phyloP scores from a whole-genome alignment of 2,329 filamentous ascomycete genomes.

The Colletotrichum brevisporum region DNA sequence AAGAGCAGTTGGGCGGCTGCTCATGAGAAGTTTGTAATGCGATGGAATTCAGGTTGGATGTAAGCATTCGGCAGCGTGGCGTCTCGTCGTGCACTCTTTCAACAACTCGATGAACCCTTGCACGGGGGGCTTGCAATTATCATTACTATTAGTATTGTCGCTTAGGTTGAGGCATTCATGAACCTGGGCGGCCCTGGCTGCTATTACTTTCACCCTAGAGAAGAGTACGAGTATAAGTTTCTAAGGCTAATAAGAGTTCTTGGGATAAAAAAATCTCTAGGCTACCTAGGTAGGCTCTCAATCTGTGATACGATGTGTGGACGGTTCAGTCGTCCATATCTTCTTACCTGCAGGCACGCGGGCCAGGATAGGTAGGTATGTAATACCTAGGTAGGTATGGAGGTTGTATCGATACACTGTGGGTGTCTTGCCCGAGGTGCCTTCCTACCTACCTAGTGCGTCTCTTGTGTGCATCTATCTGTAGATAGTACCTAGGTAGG shows the following conservation, averaged over 20 bases:
- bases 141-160: not conserved
- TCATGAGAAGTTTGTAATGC: constrained; percentile 20
- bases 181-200: constrained; percentile 4
- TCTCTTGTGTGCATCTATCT: too few species aligned
- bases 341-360: too few species aligned
- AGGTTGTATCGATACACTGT: too few species aligned
- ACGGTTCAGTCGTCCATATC: too few species aligned
- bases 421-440: too few species aligned
- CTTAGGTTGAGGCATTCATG: constrained; percentile 28
- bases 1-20: not conserved
- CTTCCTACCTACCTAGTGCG: too few species aligned
- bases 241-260: constrained; percentile 11
- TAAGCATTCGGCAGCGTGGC: constrained; percentile 42
- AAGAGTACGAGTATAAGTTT: constrained; percentile 11
- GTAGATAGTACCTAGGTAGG: too few species aligned
- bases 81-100: constrained; percentile 35
- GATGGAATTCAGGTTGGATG: constrained; percentile 25
- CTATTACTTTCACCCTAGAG: not conserved
- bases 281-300: too few species aligned
- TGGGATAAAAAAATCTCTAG: too few species aligned
- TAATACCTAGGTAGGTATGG: too few species aligned
- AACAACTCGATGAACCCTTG: constrained; percentile 17
- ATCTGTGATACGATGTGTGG: too few species aligned
- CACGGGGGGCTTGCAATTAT: constrained; percentile 18
- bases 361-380: too few species aligned